Percentiles rank a stretch among this genome's conserved stretches.
Conservation (phyloP, 2,329 filamentous ascomycete genomes). For the Teratosphaeria destructans region DNA sequence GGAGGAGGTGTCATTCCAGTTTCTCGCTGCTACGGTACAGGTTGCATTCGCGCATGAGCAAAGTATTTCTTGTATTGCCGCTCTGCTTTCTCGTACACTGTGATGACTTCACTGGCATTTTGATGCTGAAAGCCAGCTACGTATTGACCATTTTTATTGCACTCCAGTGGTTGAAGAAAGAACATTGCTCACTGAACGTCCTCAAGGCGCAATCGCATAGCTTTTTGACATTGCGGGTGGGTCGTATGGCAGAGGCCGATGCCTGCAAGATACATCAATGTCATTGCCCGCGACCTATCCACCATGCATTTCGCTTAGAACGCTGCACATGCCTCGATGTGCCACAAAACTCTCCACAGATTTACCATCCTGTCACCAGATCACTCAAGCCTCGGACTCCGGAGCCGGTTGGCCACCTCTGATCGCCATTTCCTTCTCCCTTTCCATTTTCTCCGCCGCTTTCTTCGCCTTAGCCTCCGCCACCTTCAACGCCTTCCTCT, state of each 20-base stretch:
- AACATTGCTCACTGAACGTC: no score
- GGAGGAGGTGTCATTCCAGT: not conserved
- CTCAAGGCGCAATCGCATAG: no score
- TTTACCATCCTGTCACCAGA: not conserved
- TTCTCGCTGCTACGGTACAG: not conserved
- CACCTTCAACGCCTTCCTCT: slow-evolving; percentile 40
- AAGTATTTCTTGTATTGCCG: not conserved
- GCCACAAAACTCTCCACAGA: not conserved
- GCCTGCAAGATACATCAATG: not conserved
- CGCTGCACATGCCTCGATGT: not conserved
- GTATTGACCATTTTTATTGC: not conserved
- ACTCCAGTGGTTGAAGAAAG: no score
- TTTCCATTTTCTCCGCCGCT: slow-evolving; percentile 16
- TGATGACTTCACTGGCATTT: not conserved
- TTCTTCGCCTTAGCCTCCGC: slow-evolving; percentile 37
- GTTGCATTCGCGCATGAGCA: not conserved
- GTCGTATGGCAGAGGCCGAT: not conserved
- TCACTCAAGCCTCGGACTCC: not conserved
- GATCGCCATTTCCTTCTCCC: not conserved
- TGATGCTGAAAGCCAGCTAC: not conserved
- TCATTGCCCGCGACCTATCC: not conserved
- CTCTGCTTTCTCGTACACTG: not conserved
- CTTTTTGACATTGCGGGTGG: no score
- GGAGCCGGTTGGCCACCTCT: not conserved
- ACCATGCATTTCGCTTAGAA: not conserved